These are phyloP conservation scores for Aspergillus costaricaensis DNA, from an alignment of 2,329 filamentous ascomycete species.

Conservation along the genomic window DNA sequence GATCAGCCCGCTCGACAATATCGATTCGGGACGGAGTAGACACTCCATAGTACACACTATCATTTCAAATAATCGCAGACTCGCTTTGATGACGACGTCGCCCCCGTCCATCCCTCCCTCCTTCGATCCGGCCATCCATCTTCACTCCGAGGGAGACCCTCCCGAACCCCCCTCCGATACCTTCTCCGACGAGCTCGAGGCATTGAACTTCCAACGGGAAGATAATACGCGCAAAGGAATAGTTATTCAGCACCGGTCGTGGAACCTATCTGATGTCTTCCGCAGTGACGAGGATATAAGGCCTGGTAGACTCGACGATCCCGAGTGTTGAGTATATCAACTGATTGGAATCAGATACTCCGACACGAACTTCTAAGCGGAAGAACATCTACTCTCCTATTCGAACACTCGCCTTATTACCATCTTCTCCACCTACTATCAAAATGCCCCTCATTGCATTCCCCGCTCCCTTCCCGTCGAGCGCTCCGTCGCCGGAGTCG, in stretches of 20 bases:
- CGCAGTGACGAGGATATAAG: slow-evolving; percentile 45
- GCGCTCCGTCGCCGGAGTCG: slow-evolving; percentile 38
- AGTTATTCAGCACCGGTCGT: slow-evolving; percentile 47
- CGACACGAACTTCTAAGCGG: slow-evolving; percentile 32
- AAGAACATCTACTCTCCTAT: slow-evolving; percentile 16
- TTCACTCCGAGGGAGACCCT: slow-evolving; percentile 48
- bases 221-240: slow-evolving; percentile 41
- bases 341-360: slow-evolving; percentile 35
- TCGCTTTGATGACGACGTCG: slow-evolving; percentile 32
- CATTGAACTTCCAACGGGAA: slow-evolving; percentile 35
- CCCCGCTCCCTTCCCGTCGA: slow-evolving; percentile 38
- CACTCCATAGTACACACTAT: not conserved
- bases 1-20: not conserved
- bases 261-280: slow-evolving; percentile 46
- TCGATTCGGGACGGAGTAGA: no score
- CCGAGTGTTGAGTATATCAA: not conserved
- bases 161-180: slow-evolving; percentile 33
- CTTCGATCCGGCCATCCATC: slow-evolving; percentile 54
- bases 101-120: slow-evolving; percentile 47
- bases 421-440: slow-evolving; percentile 36
- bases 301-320: slow-evolving; percentile 29
- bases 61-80: not conserved
- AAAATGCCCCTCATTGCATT: slow-evolving; percentile 48
- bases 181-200: slow-evolving; percentile 45
- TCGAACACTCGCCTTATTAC: slow-evolving; percentile 21